Base-by-base conservation (phyloP, 2,329 filamentous ascomycete genomes). In the Botryosphaeria agaves region DNA sequence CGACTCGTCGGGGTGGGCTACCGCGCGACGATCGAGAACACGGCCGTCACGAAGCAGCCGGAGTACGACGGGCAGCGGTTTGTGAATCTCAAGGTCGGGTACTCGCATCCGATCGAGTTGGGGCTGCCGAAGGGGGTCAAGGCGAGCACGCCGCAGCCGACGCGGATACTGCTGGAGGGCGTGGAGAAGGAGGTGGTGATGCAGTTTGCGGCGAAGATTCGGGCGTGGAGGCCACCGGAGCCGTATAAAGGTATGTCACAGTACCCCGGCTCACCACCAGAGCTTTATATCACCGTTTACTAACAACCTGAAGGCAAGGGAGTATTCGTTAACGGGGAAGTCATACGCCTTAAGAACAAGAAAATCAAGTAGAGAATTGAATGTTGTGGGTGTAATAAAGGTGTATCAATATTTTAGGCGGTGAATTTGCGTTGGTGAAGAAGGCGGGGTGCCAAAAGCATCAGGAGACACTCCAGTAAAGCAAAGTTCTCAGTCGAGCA, bases 331-430 rank as follows among this genome's bases (percentile, higher is more conserved):
- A 91, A 95, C 49, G 83, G 85, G 39, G 84, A 98, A 67, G 94
- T 84, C 18, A 94, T 98, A 61, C 92, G 79, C 68, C 56, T 98
- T 57, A 98, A 98, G 76, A 78, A 82, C 48, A 98, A 94, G 77
- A 63, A 63, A 52, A 63, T 63, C 44, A 64, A 63, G 43, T 64
- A 19, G 26, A n/a, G n/a, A n/a, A n/a, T n/a, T n/a, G n/a, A n/a
- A n/a, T n/a, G n/a, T n/a, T n/a, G n/a, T n/a, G n/a, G n/a, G n/a
- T n/a, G n/a, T n/a, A n/a, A n/a, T n/a, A n/a, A n/a, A n/a, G n/a
- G n/a, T n/a, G n/a, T n/a, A n/a, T n/a, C n/a, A n/a, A n/a, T n/a
- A n/a, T n/a, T n/a, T n/a, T n/a, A n/a, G n/a, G n/a, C n/a, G n/a
- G n/a, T n/a, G n/a, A n/a, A n/a, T n/a, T n/a, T n/a, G n/a, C n/a